These are phyloP conservation scores for Flaveria ramosissima DNA, from an alignment of 129 eudicot genomes.

Conservation along the genomic window DNA sequence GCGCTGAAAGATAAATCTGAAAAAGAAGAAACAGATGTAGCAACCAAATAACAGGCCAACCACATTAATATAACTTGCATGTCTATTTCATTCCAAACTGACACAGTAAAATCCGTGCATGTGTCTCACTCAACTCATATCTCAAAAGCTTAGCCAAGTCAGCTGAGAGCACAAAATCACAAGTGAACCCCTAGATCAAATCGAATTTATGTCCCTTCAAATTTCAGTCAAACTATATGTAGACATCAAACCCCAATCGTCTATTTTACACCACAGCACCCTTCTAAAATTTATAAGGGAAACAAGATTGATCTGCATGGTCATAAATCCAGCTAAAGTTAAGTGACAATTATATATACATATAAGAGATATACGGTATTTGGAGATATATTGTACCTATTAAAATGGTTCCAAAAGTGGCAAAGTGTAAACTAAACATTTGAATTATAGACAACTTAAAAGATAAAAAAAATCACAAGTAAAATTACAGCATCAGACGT, in stretches of 20 bases:
- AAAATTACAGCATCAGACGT: constrained; percentile 16
- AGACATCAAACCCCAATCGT: not conserved
- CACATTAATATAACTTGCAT: not conserved
- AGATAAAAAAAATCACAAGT: not conserved
- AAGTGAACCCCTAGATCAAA: not conserved
- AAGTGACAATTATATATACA: not conserved
- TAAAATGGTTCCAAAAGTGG: not conserved
- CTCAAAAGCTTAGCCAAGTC: constrained; percentile 1
- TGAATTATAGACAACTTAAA: not conserved
- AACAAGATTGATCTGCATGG: constrained; percentile 2
- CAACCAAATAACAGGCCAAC: not conserved
- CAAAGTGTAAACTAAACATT: not conserved
- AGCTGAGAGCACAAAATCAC: not conserved
- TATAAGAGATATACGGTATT: not conserved
- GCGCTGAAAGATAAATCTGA: not conserved
- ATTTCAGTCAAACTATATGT: not conserved
- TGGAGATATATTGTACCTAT: not conserved
- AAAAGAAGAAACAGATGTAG: not conserved
- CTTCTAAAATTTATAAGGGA: not conserved
- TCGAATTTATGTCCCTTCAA: not conserved
- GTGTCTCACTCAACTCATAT: not conserved
- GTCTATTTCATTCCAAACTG: not conserved
- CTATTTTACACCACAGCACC: not conserved
- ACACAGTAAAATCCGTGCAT: constrained; percentile 2
- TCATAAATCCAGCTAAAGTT: constrained; percentile 21